Conservation (phyloP, 1,139 yeast species). For the Zygoascus hellenicus region DNA sequence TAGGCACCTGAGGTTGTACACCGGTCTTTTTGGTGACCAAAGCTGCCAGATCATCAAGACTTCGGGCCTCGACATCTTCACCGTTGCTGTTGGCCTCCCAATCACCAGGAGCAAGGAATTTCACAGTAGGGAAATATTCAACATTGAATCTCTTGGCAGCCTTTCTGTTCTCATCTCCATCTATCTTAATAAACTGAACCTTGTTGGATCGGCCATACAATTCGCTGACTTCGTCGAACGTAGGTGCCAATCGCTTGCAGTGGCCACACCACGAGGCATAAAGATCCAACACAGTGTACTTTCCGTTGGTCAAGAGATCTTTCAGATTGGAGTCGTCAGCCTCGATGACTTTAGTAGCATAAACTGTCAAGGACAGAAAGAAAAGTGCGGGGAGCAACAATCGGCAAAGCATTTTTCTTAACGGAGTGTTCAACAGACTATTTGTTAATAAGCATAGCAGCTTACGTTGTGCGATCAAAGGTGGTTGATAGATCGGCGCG, state of each 20-base stretch:
- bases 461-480: too few species aligned
- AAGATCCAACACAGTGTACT: conserved; percentile 63
- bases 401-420: not conserved
- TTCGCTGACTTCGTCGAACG: conserved; percentile 56
- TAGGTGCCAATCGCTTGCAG: conserved; percentile 63
- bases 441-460: too few species aligned
- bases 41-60: conserved; percentile 39
- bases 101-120: conserved; percentile 45
- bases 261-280: conserved; percentile 85
- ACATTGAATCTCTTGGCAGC: conserved; percentile 51
- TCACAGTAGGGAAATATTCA: conserved; percentile 61
- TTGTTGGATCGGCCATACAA: conserved; percentile 43
- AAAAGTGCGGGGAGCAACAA: not conserved
- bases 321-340: conserved; percentile 48
- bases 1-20: conserved; percentile 31
- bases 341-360: conserved; percentile 33
- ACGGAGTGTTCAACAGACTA: not conserved
- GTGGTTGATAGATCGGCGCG: too few species aligned
- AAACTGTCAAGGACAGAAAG: conserved; percentile 1
- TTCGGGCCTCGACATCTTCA: conserved; percentile 35
- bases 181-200: conserved; percentile 47
- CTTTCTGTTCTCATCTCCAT: conserved; percentile 59
- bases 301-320: conserved; percentile 49
- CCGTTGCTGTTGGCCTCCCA: conserved; percentile 33
- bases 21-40: conserved; percentile 47